Conservation (phyloP, 2,329 filamentous ascomycete species). For the Purpureocillium lavendulum region DNA sequence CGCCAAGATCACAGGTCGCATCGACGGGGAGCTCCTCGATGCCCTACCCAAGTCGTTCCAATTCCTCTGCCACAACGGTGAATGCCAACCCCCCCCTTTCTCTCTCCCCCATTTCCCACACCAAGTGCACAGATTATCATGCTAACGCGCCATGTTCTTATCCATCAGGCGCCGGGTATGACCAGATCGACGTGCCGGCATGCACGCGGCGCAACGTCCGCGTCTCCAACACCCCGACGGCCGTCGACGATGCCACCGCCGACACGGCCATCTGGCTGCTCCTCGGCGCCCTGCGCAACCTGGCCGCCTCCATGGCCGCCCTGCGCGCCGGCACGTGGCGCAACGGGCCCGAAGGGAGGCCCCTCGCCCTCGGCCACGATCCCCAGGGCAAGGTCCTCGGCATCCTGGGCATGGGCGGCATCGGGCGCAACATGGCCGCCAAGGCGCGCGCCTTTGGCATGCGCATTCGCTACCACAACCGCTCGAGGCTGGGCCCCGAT, state of each 20-base stretch:
- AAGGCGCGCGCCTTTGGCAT: constrained; percentile 72
- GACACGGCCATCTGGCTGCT: constrained; percentile 76
- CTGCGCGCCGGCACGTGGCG: constrained; percentile 63
- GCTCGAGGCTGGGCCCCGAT: constrained; percentile 49
- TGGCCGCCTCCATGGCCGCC: constrained; percentile 56
- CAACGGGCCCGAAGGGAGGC: constrained; percentile 29
- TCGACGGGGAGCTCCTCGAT: constrained; percentile 63
- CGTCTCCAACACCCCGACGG: constrained; percentile 75
- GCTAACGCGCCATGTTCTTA: background rate
- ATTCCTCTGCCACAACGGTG: constrained; percentile 55
- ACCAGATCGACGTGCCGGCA: constrained; percentile 67
- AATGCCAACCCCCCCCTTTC: constrained; percentile 7
- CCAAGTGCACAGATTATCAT: background rate
- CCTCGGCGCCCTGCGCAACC: constrained; percentile 68
- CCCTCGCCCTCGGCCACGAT: constrained; percentile 58
- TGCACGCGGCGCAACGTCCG: constrained; percentile 59
- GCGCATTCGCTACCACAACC: constrained; percentile 68
- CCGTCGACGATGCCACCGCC: constrained; percentile 76
- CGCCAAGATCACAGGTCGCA: constrained; percentile 52
- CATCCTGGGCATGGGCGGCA: constrained; percentile 80
- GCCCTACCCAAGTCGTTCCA: constrained; percentile 43
- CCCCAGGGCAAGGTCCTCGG: constrained; percentile 72
- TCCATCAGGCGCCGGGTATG: constrained; percentile 66
- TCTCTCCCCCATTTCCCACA: background rate
- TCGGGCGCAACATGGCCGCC: constrained; percentile 67